Evolutionary conservation across 225 moss, liverwort and hornwort species (phyloP).

Genomic region (Asterella californica): DNA sequence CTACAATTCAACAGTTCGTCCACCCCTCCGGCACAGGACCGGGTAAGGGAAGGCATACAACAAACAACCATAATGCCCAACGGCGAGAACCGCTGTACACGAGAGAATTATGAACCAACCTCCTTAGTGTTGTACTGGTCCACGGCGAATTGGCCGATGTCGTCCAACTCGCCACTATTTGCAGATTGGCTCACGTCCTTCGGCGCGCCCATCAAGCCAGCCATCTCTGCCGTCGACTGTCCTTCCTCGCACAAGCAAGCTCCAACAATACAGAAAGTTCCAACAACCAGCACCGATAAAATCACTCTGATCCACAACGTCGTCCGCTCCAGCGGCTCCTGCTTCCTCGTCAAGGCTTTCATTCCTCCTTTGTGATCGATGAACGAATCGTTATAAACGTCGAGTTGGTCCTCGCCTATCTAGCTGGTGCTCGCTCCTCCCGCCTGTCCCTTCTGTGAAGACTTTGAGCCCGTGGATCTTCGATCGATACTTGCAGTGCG

Average conservation of each 20-base stretch:
- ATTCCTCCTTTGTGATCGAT: neutral
- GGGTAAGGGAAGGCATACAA: neutral
- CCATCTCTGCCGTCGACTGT: constrained; percentile 22
- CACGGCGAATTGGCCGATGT: constrained; percentile 34
- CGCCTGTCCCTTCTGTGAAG: constrained; percentile 1
- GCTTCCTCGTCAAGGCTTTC: neutral
- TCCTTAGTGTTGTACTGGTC: constrained; percentile 39
- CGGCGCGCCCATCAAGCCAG: constrained; percentile 38
- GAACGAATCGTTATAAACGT: neutral
- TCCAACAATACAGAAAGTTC: constrained; percentile 1
- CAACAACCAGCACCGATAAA: neutral
- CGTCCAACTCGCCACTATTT: constrained; percentile 38
- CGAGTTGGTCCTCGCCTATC: neutral
- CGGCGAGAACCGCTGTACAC: neutral
- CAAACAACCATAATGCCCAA: neutral
- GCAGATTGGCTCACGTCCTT: constrained; percentile 33
- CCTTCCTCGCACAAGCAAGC: constrained; percentile 14
- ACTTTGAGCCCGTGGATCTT: constrained; percentile 8
- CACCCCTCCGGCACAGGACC: neutral
- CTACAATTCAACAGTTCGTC: neutral
- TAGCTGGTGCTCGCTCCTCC: neutral
- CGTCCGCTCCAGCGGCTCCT: neutral
- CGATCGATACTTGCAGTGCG: neutral
- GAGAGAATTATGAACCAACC: constrained; percentile 16
- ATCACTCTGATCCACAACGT: neutral